phyloP scores from a whole-genome alignment of 371 early-diverging fungal genomes.

The Syncephalastrum contaminatum region DNA sequence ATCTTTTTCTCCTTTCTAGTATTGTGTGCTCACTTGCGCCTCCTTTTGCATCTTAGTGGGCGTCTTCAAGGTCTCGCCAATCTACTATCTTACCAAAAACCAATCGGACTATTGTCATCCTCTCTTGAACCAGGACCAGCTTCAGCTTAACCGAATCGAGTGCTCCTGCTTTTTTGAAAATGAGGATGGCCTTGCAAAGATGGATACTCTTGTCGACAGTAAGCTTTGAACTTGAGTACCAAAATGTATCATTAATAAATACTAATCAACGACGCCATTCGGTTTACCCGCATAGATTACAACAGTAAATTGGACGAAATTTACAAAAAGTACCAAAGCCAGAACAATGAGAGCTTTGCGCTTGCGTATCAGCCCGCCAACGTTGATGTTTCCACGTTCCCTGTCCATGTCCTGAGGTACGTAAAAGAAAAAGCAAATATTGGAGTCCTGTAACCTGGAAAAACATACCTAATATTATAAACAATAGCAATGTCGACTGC shows the following conservation, averaged over 20 bases:
- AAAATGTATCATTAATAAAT: slow-evolving; percentile 6
- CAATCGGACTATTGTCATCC: slow-evolving; percentile 14
- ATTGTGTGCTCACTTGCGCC: too few species aligned
- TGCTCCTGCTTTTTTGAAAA: slow-evolving; percentile 12
- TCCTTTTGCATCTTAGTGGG: slow-evolving; percentile 6
- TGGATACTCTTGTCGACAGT: slow-evolving; percentile 13
- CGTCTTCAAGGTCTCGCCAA: slow-evolving; percentile 13
- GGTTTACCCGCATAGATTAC: slow-evolving; percentile 9
- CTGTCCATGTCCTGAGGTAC: slow-evolving; percentile 14
- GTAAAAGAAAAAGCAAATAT: background rate
- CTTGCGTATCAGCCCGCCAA: slow-evolving; percentile 13
- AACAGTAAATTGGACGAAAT: slow-evolving; percentile 9
- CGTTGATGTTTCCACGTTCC: slow-evolving; percentile 10
- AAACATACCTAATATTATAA: background rate
- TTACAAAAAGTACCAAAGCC: slow-evolving; percentile 11
- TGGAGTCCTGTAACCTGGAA: background rate
- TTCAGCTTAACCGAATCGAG: slow-evolving; percentile 11
- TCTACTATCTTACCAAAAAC: slow-evolving; percentile 11
- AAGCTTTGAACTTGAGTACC: background rate
- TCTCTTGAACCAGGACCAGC: slow-evolving; percentile 1
- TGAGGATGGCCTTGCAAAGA: background rate
- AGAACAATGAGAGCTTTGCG: background rate
- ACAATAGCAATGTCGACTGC: slow-evolving; percentile 13
- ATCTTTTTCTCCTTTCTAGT: too few species aligned
- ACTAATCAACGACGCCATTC: slow-evolving; percentile 9